Evolutionary conservation across 768 basidiomycete species (phyloP).

Genomic region (Inosperma sp.): DNA sequence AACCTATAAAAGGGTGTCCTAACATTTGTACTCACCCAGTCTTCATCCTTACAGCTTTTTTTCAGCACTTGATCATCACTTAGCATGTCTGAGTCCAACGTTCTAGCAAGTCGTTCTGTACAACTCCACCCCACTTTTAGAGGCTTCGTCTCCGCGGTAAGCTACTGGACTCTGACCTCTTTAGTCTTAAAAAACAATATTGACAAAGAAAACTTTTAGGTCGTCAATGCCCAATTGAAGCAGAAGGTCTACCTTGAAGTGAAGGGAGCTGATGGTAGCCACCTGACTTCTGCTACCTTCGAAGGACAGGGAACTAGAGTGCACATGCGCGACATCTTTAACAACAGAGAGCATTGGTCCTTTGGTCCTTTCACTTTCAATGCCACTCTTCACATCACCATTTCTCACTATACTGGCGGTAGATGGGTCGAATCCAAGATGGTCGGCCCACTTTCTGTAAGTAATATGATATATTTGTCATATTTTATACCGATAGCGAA

Average conservation of each 20-base stretch:
- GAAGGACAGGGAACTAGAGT: neutral
- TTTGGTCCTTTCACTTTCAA: slow-evolving; percentile 6
- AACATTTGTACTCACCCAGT: no score
- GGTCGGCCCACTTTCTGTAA: slow-evolving; percentile 5
- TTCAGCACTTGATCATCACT: no score
- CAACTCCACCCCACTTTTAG: no score
- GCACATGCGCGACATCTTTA: neutral
- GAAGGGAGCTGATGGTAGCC: neutral
- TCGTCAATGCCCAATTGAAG: neutral
- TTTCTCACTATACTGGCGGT: neutral
- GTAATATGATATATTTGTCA: neutral
- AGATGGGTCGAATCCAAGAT: neutral
- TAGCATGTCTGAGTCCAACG: no score
- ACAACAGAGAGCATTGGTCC: slow-evolving; percentile 6
- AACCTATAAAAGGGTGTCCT: no score
- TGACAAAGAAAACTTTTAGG: no score
- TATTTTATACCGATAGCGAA: neutral
- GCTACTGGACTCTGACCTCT: no score
- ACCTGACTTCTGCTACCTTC: neutral
- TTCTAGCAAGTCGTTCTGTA: no score
- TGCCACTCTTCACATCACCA: neutral
- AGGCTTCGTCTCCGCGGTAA: no score
- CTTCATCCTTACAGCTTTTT: no score
- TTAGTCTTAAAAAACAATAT: no score
- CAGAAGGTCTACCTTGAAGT: neutral